Evolutionary conservation across 2,329 filamentous ascomycete genomes (phyloP).

Genomic region (Beauveria scarabaeidicola): DNA sequence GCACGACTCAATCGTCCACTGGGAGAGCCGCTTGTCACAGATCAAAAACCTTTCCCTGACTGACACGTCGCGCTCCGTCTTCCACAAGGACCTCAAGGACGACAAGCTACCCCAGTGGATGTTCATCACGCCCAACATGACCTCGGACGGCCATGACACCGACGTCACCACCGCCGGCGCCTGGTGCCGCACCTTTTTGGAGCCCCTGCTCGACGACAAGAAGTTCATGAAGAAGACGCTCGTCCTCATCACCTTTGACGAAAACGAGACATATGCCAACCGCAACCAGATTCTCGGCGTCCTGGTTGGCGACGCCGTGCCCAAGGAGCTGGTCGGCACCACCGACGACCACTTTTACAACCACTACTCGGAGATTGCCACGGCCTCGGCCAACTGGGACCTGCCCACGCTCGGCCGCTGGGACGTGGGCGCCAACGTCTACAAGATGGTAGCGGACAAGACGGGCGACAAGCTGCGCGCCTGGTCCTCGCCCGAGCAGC

Average conservation of each 20-base stretch:
- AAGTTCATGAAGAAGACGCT: constrained; percentile 71
- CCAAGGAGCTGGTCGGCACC: constrained; percentile 54
- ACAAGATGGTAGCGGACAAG: constrained; percentile 48
- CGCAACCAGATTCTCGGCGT: constrained; percentile 64
- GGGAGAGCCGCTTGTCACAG: constrained; percentile 50
- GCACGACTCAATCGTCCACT: constrained; percentile 55
- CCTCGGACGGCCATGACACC: constrained; percentile 67
- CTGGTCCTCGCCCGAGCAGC: constrained; percentile 25
- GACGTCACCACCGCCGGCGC: constrained; percentile 58
- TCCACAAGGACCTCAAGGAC: constrained; percentile 56
- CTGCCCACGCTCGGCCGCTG: constrained; percentile 61
- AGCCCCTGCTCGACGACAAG: constrained; percentile 58
- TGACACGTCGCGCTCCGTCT: constrained; percentile 39
- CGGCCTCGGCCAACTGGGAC: constrained; percentile 60
- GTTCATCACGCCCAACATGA: constrained; percentile 69
- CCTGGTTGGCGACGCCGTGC: constrained; percentile 67
- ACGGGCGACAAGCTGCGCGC: constrained; percentile 46
- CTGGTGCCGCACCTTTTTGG: constrained; percentile 61
- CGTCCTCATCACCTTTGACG: constrained; percentile 71
- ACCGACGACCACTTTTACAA: constrained; percentile 63
- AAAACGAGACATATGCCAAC: constrained; percentile 59
- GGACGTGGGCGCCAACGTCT: constrained; percentile 67
- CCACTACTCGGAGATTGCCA: constrained; percentile 63
- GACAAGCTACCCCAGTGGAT: constrained; percentile 62
- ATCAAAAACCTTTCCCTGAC: constrained; percentile 60